A percentile compares a stretch with the other conserved stretches of the same genome.
Conservation (phyloP, 2,329 filamentous ascomycete genomes). For the Diplodia scrobiculata region DNA sequence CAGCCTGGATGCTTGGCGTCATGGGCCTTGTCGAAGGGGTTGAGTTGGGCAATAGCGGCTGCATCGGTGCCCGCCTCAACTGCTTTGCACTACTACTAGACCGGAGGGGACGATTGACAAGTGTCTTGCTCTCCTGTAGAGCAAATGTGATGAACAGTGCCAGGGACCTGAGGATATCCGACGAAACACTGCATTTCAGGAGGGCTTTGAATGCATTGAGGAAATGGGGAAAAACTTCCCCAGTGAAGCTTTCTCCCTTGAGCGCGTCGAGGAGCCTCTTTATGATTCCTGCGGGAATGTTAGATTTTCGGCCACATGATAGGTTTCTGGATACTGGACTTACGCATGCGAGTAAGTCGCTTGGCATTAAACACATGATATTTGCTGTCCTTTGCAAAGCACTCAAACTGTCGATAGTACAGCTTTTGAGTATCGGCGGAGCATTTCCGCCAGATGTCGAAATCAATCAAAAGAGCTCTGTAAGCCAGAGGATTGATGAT, state of each 20-base stretch:
- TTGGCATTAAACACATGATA: slow-evolving; percentile 90
- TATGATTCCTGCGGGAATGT: slow-evolving; percentile 67
- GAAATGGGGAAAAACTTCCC: slow-evolving; percentile 73
- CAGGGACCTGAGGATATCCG: slow-evolving; percentile 81
- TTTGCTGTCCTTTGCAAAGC: slow-evolving; percentile 86
- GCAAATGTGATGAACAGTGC: slow-evolving; percentile 93
- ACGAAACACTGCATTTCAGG: slow-evolving; percentile 76
- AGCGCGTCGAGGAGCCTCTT: slow-evolving; percentile 87
- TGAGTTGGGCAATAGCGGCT: slow-evolving; percentile 33
- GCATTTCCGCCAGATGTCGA: slow-evolving; percentile 87
- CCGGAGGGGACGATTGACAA: slow-evolving; percentile 41
- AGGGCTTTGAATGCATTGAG: slow-evolving; percentile 77
- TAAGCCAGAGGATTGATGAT: slow-evolving; percentile 96
- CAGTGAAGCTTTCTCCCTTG: slow-evolving; percentile 77
- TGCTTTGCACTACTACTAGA: slow-evolving; percentile 41
- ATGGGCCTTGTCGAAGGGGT: slow-evolving; percentile 38
- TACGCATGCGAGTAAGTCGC: slow-evolving; percentile 85
- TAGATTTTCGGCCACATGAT: slow-evolving; percentile 30
- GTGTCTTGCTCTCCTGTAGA: slow-evolving; percentile 65
- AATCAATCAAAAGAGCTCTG: slow-evolving; percentile 84
- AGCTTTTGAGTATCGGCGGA: slow-evolving; percentile 76
- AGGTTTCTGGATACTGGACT: slow-evolving; percentile 42
- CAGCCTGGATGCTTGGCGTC: slow-evolving; percentile 35
- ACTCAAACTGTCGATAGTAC: slow-evolving; percentile 90
- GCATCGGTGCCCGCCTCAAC: slow-evolving; percentile 36